These are phyloP conservation scores for Eremothecium sinecaudum DNA, from an alignment of 1,139 yeast genomes.

Conservation along the genomic window DNA sequence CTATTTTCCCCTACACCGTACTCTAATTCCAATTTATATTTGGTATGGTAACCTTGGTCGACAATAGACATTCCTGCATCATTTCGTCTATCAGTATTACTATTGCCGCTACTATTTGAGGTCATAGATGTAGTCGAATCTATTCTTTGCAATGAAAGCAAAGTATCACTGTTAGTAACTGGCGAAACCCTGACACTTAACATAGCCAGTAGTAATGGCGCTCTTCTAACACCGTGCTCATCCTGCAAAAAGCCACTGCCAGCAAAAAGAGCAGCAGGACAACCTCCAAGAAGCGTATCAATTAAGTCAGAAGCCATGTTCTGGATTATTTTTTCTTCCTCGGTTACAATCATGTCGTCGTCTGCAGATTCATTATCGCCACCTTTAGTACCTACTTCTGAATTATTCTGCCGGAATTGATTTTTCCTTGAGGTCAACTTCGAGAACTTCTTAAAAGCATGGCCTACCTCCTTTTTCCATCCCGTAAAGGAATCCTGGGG, in stretches of 20 bases:
- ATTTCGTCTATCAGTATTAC: constrained; percentile 7
- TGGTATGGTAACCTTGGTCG: constrained; percentile 21
- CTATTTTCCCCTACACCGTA: constrained; percentile 82
- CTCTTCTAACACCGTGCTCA: constrained; percentile 67
- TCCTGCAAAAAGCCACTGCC: constrained; percentile 71
- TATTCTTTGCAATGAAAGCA: constrained; percentile 5
- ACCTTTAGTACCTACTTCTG: neutral
- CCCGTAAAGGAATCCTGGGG: constrained; percentile 17
- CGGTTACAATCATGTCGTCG: constrained; percentile 9
- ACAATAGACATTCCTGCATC: constrained; percentile 33
- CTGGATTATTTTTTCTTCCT: constrained; percentile 22
- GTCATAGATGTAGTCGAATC: constrained; percentile 8
- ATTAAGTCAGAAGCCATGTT: constrained; percentile 56
- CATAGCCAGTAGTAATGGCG: constrained; percentile 70
- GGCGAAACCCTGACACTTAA: constrained; percentile 52
- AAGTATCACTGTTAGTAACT: constrained; percentile 28
- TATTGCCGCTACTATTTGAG: constrained; percentile 10
- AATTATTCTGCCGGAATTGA: constrained; percentile 3
- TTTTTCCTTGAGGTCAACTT: constrained; percentile 14
- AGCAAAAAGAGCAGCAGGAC: constrained; percentile 69
- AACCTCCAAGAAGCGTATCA: constrained; percentile 57
- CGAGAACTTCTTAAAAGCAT: constrained; percentile 25
- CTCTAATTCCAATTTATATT: constrained; percentile 62
- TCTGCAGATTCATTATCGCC: constrained; percentile 3
- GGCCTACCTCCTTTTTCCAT: constrained; percentile 27